Percentiles rank a stretch among this genome's conserved stretches.
These are phyloP conservation scores for Haemoproteus tartakovskyi DNA, from an alignment of 169 alveolate species.

Conservation along the genomic window DNA sequence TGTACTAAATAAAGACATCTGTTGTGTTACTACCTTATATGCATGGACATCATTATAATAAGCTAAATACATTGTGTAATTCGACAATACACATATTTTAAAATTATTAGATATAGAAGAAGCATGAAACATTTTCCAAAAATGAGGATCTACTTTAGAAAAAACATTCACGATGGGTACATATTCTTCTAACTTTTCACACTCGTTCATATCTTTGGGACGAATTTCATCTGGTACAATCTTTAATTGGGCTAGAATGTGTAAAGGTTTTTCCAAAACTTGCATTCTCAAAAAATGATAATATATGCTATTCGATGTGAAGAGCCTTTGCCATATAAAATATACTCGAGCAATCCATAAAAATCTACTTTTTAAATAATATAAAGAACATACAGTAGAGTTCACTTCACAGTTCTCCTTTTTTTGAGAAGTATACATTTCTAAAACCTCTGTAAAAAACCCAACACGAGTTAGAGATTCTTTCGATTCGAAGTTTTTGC, in stretches of 20 bases:
- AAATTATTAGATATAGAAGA: conserved; percentile 60
- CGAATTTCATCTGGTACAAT: too few species aligned
- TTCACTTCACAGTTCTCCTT: neutral
- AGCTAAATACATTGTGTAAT: conserved; percentile 67
- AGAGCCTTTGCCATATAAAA: conserved; percentile 65
- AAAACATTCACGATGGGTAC: too few species aligned
- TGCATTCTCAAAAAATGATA: conserved; percentile 23
- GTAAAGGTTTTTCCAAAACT: conserved; percentile 32
- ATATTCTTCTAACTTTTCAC: too few species aligned
- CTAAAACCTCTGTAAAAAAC: neutral
- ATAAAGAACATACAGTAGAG: too few species aligned
- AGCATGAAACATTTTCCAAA: too few species aligned
- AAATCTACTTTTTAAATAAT: conserved; percentile 44
- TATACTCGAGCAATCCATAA: conserved; percentile 61
- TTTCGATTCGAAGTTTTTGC: too few species aligned
- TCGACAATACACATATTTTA: conserved; percentile 67
- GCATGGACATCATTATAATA: conserved; percentile 68
- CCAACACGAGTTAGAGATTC: too few species aligned
- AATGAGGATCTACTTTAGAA: too few species aligned
- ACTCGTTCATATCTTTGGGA: too few species aligned
- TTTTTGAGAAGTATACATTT: neutral
- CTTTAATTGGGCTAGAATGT: too few species aligned
- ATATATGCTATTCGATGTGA: conserved; percentile 5
- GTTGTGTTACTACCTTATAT: conserved; percentile 24
- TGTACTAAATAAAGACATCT: conserved; percentile 56